These are phyloP conservation scores for Aureobasidium sp. DNA, from an alignment of 2,329 filamentous ascomycete species.

Conservation along the genomic window DNA sequence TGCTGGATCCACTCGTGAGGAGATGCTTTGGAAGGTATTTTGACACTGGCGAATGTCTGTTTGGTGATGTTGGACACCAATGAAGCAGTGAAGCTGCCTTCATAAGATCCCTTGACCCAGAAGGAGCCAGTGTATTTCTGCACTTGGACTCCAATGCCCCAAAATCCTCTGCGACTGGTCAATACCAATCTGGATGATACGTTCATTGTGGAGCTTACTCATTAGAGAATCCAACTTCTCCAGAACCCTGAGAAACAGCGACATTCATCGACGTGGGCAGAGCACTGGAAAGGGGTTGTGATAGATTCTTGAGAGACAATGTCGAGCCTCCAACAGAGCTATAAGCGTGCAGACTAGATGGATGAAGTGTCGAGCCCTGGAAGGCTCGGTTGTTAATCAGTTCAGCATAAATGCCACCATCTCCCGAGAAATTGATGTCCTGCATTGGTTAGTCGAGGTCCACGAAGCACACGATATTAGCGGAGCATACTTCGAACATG, in stretches of 20 bases:
- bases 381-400: slow-evolving; percentile 63
- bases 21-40: slow-evolving; percentile 6
- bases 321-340: slow-evolving; percentile 48
- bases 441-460: slow-evolving; percentile 22
- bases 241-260: slow-evolving; percentile 31
- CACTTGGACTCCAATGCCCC: slow-evolving; percentile 27
- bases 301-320: slow-evolving; percentile 43
- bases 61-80: slow-evolving; percentile 21
- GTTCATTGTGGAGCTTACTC: slow-evolving; percentile 29
- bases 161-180: slow-evolving; percentile 21
- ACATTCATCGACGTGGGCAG: slow-evolving; percentile 47
- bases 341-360: slow-evolving; percentile 43
- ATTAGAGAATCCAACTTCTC: slow-evolving; percentile 39
- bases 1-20: slow-evolving; percentile 20
- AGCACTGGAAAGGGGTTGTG: slow-evolving; percentile 45
- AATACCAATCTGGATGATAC: background rate
- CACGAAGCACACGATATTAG: background rate
- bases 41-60: slow-evolving; percentile 17
- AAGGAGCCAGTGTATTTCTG: slow-evolving; percentile 31
- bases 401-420: slow-evolving; percentile 63
- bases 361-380: slow-evolving; percentile 45
- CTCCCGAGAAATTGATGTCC: slow-evolving; percentile 61
- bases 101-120: slow-evolving; percentile 28
- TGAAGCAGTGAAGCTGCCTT: slow-evolving; percentile 25
- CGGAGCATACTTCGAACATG: slow-evolving; percentile 34